Evolutionary conservation across 2,329 filamentous ascomycete genomes (phyloP).

Genomic region (Calonectria hawksworthii): DNA sequence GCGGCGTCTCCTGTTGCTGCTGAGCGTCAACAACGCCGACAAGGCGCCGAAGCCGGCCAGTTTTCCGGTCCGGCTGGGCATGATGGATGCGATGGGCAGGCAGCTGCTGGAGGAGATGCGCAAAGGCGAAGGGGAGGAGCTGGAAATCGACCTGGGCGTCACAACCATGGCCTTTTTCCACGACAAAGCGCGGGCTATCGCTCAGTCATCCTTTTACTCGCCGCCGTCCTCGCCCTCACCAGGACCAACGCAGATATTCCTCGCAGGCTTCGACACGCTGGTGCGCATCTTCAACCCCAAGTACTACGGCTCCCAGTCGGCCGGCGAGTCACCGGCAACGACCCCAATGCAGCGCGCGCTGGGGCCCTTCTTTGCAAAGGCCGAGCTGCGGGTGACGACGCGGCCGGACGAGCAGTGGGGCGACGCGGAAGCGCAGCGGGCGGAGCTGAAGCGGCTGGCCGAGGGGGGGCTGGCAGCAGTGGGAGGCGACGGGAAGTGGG

Average conservation of each 20-base stretch:
- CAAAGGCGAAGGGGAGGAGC: conserved; percentile 9
- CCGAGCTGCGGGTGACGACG: conserved; percentile 74
- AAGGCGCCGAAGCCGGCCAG: conserved; percentile 76
- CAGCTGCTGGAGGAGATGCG: conserved; percentile 59
- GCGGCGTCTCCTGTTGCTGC: conserved; percentile 67
- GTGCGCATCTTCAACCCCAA: conserved; percentile 79
- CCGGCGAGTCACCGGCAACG: not conserved
- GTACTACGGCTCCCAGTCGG: conserved; percentile 69
- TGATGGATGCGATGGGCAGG: conserved; percentile 79
- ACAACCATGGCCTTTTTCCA: conserved; percentile 82
- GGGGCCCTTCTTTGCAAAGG: conserved; percentile 72
- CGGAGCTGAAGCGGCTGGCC: conserved; percentile 67
- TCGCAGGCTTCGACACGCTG: conserved; percentile 83
- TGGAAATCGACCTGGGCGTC: conserved; percentile 75
- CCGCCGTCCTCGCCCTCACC: not conserved
- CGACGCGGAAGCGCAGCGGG: conserved; percentile 53
- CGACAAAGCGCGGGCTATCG: conserved; percentile 76
- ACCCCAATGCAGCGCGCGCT: conserved; percentile 66
- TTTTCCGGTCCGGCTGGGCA: conserved; percentile 75
- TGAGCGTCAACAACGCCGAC: conserved; percentile 76
- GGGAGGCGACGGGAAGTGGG: conserved; percentile 73
- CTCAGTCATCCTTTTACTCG: conserved; percentile 58
- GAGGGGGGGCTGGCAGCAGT: conserved; percentile 62
- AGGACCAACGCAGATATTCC: conserved; percentile 71
- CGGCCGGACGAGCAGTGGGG: conserved; percentile 75